These are phyloP conservation scores for Abrus pulchellus DNA, from an alignment of 306 rosid species.

Conservation along the genomic window DNA sequence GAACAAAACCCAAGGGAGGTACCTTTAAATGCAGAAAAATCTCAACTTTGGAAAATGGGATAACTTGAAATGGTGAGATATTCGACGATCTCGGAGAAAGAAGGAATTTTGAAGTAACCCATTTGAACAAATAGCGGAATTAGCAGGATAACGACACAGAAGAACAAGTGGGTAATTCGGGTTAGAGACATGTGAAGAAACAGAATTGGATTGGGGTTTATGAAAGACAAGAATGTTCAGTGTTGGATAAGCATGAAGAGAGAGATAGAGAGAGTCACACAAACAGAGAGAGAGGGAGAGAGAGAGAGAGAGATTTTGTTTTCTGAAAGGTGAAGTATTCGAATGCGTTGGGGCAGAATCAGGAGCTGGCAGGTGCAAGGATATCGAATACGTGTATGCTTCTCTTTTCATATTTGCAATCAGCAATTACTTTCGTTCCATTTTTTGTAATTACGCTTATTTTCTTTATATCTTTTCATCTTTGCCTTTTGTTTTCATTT, in stretches of 20 bases:
- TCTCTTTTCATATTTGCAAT: not conserved
- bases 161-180: conserved; percentile 19
- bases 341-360: conserved; percentile 19
- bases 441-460: not conserved
- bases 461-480: too few species aligned
- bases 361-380: conserved; percentile 6
- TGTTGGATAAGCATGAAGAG: conserved; percentile 45
- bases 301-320: not conserved
- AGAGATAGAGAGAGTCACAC: not conserved
- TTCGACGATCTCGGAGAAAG: conserved; percentile 22
- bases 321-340: conserved; percentile 25
- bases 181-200: conserved; percentile 13
- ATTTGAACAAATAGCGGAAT: conserved; percentile 43
- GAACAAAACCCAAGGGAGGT: conserved; percentile 34
- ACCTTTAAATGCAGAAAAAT: conserved; percentile 47
- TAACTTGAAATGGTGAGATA: conserved; percentile 32
- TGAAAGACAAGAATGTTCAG: conserved; percentile 6
- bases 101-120: conserved; percentile 48
- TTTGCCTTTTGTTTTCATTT: too few species aligned
- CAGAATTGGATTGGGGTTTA: conserved; percentile 44
- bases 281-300: not conserved
- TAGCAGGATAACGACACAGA: conserved; percentile 15
- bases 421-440: not conserved
- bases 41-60: conserved; percentile 48
- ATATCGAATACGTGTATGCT: not conserved